These are phyloP conservation scores for Hemisphaericaspora lyxosophila DNA, from an alignment of 1,139 yeast species.

Conservation along the genomic window DNA sequence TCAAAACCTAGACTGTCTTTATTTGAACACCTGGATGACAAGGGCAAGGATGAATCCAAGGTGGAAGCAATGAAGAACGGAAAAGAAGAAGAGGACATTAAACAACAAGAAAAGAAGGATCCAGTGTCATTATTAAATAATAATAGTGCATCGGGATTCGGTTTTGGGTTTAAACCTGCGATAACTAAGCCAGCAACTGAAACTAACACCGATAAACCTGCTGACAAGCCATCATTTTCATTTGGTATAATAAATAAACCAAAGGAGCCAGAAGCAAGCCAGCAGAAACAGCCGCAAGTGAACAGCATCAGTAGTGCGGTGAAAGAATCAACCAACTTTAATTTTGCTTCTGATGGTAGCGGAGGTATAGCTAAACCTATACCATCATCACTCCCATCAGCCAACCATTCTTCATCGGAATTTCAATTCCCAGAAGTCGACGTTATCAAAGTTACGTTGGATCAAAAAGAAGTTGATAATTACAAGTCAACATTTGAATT, in stretches of 20 bases:
- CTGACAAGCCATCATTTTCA: conserved; percentile 1
- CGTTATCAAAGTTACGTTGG: conserved; percentile 21
- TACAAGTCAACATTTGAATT: conserved; percentile 31
- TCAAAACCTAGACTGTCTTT: neutral
- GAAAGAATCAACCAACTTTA: neutral
- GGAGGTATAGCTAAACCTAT: neutral
- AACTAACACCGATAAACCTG: neutral
- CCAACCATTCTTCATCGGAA: neutral
- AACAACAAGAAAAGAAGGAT: neutral
- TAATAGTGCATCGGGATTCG: neutral
- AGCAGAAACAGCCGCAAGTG: neutral
- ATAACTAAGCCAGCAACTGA: neutral
- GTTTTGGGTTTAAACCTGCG: conserved; percentile 1
- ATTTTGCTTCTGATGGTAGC: neutral
- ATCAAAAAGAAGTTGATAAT: conserved; percentile 27
- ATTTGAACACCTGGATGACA: neutral
- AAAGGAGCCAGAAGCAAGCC: neutral
- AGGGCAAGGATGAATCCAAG: neutral
- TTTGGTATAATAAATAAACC: neutral
- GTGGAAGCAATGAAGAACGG: neutral
- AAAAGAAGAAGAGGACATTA: neutral
- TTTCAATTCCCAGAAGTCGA: conserved; percentile 34
- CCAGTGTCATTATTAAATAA: neutral
- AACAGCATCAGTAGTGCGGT: neutral
- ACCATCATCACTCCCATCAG: neutral